These are phyloP conservation scores for Penicillium argentinense DNA, from an alignment of 495 filamentous ascomycete species.

Conservation along the genomic window DNA sequence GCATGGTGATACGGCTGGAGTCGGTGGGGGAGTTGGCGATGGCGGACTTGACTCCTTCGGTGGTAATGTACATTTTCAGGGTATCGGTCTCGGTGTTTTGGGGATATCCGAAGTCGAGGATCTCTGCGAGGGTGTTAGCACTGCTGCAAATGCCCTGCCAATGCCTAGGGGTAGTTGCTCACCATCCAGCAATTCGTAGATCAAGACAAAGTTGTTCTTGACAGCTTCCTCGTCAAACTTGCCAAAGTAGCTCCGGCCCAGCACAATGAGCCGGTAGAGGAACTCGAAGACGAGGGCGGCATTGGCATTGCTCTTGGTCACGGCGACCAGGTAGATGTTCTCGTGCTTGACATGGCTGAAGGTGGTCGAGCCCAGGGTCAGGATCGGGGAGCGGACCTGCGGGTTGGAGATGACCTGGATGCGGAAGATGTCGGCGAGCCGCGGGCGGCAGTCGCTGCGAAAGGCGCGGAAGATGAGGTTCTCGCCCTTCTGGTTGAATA, in stretches of 20 bases:
- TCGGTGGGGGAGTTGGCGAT: slow-evolving; percentile 68
- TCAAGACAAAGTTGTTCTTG: slow-evolving; percentile 99
- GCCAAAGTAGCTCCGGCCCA: slow-evolving; percentile 96
- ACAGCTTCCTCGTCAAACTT: slow-evolving; percentile 99
- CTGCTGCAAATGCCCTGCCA: too few species aligned
- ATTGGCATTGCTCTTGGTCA: slow-evolving; percentile 99
- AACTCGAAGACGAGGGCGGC: slow-evolving; percentile 98
- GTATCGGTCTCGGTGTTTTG: slow-evolving; percentile 99
- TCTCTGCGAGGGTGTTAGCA: slow-evolving; percentile 69
- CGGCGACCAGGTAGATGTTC: slow-evolving; percentile 97
- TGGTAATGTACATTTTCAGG: slow-evolving; percentile 99
- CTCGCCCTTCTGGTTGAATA: slow-evolving; percentile 99
- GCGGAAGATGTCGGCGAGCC: slow-evolving; percentile 97
- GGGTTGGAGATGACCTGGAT: slow-evolving; percentile 99
- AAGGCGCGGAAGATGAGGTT: slow-evolving; percentile 99
- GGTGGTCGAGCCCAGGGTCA: slow-evolving; percentile 95
- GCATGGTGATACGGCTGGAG: slow-evolving; percentile 97
- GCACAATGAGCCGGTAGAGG: slow-evolving; percentile 82
- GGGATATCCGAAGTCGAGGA: slow-evolving; percentile 98
- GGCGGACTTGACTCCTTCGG: slow-evolving; percentile 97
- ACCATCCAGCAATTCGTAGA: slow-evolving; percentile 98
- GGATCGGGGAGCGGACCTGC: slow-evolving; percentile 94
- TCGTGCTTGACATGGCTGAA: slow-evolving; percentile 99
- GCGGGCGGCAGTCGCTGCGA: slow-evolving; percentile 93
- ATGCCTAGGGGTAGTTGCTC: too few species aligned